phyloP scores from a whole-genome alignment of 306 rosid species.

The Morella rubra region DNA sequence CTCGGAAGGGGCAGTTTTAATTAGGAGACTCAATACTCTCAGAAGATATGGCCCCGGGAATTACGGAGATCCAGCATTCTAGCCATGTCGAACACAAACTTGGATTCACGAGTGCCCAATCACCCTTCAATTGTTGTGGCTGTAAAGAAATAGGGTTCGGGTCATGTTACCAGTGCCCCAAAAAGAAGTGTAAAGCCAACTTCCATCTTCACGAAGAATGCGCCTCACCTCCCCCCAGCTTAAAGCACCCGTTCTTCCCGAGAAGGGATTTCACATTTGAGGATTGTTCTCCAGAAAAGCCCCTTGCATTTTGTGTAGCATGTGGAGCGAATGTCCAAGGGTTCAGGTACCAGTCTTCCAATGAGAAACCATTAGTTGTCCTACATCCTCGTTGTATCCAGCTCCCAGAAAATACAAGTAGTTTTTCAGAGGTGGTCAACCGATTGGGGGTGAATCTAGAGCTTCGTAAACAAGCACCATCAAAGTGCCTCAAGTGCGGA shows the following conservation, averaged over 20 bases:
- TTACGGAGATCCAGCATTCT: too few relatives aligned
- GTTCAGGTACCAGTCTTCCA: background rate
- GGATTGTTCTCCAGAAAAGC: too few relatives aligned
- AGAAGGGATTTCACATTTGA: too few relatives aligned
- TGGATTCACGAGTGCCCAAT: too few relatives aligned
- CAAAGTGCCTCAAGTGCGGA: background rate
- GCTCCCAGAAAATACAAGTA: background rate
- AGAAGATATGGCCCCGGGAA: too few relatives aligned
- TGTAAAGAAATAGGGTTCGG: background rate
- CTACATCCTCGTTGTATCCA: background rate
- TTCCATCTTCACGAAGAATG: background rate
- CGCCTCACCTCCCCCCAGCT: background rate
- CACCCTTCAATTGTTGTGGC: too few relatives aligned
- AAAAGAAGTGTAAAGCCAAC: background rate
- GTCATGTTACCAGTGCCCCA: background rate
- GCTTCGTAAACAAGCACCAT: background rate
- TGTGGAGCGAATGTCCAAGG: background rate
- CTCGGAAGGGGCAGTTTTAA: too few relatives aligned
- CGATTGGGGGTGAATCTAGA: background rate
- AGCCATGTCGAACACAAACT: too few relatives aligned
- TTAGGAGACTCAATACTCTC: too few relatives aligned
- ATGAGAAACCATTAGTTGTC: too few relatives aligned
- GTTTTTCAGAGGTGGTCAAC: too few relatives aligned
- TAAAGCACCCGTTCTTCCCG: too few relatives aligned
- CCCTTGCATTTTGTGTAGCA: background rate